A percentile compares a stretch with the other conserved stretches of the same genome.
Conservation (phyloP, 805 yeast genomes). For the Pichia nanzhaoensis region DNA sequence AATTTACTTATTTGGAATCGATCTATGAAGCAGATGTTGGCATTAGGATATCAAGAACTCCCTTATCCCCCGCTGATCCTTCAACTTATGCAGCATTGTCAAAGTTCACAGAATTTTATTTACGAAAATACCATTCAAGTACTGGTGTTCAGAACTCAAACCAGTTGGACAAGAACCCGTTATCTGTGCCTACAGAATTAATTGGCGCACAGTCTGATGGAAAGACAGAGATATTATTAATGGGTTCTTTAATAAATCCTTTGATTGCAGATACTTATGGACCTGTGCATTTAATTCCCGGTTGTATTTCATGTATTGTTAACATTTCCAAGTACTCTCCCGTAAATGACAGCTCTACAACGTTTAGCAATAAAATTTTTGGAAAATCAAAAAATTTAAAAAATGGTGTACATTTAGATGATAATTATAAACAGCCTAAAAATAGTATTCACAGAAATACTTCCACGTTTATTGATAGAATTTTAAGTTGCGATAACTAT, state of each 20-base stretch:
- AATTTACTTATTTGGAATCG: constrained; percentile 29
- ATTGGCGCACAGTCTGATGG: constrained; percentile 29
- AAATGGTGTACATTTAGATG: not conserved
- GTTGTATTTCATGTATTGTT: constrained; percentile 35
- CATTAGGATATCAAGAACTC: constrained; percentile 32
- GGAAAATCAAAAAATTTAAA: constrained; percentile 7
- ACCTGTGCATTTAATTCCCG: constrained; percentile 48
- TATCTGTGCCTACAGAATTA: constrained; percentile 28
- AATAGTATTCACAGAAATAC: constrained; percentile 26
- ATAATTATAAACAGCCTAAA: constrained; percentile 25
- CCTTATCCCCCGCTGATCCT: constrained; percentile 36
- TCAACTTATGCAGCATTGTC: constrained; percentile 49
- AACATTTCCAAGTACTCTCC: constrained; percentile 14
- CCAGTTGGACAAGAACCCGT: constrained; percentile 33
- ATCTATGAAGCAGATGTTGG: constrained; percentile 27
- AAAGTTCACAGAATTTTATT: constrained; percentile 39
- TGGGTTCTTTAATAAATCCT: constrained; percentile 51
- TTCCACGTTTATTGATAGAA: constrained; percentile 32
- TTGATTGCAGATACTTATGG: constrained; percentile 46
- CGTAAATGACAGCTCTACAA: not conserved
- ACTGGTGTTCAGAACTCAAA: constrained; percentile 33
- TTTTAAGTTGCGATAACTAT: constrained; percentile 27
- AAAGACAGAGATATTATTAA: constrained; percentile 31
- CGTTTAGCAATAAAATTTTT: constrained; percentile 1
- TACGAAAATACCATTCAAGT: constrained; percentile 33